Evolutionary conservation across 768 basidiomycete genomes (phyloP), one percentile per base, ranked within the genome.

Genomic region (Pleurotus cornucopiae): DNA sequence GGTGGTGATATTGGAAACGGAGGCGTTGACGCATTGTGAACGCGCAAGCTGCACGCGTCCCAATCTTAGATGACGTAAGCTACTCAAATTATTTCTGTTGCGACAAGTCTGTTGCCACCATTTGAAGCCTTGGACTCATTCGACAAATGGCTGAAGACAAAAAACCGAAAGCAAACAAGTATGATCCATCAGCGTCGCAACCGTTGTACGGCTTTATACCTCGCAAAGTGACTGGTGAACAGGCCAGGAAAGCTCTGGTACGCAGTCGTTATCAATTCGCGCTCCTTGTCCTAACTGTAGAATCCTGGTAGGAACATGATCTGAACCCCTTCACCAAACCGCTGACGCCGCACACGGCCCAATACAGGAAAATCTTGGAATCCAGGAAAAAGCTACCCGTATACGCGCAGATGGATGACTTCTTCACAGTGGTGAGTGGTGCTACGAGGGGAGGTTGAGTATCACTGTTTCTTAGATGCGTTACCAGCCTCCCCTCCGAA

Each of bases 391-490:
- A 91, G 66, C 76, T 99, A 20, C 96, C 97, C 0, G 95, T 99
- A 0, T 97, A 80, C 63, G 72, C 85, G 2, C 91, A 96, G 71
- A 96, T 98, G 94, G 80, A 87, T 57, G 91, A 95, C 47, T 98
- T 99, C 69, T 83, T 88, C 64, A 80, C 88, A 61, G 87, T 95
- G 75, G 92, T 91, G 73, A 73, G 91, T 79, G 30, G 51, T 65
- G 56, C 44, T 46, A n/a, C 48, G 20, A 49, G 23, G 14, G 37
- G 48, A 14, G 41, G 41, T 14, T 44, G 41, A 44, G 41, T 44
- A 44, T 44, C 41, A 44, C 41, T 21, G 20, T 44, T 47, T 23
- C 46, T 25, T 23, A 25, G 46, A 47, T 47, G 23, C 21, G 13
- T 20, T 18, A 7, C 46, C 46, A 20, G 16, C 46, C 18, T 47